Evolutionary conservation across 768 basidiomycete genomes (phyloP).

Genomic region (Porphyrellus cyaneotinctus): DNA sequence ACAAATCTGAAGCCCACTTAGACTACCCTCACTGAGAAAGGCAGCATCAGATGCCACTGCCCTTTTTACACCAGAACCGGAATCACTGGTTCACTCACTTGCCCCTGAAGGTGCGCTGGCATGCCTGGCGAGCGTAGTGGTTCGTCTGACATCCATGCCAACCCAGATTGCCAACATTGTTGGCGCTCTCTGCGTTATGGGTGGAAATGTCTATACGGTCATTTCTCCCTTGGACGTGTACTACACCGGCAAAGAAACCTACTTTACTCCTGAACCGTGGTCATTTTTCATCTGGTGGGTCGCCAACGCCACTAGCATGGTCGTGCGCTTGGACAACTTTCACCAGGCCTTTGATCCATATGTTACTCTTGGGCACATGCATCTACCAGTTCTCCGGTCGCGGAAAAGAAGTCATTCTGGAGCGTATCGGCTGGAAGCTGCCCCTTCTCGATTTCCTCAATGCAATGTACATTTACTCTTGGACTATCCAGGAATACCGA

Average conservation of each 20-base stretch:
- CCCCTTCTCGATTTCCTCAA: conserved; percentile 62
- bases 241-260: conserved; percentile 52
- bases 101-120: conserved; percentile 46
- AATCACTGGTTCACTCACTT: conserved; percentile 45
- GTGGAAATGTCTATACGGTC: conserved; percentile 58
- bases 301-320: not conserved
- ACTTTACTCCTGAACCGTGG: conserved; percentile 63
- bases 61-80: conserved; percentile 23
- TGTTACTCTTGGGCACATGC: conserved; percentile 61
- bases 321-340: not conserved
- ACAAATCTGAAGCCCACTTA: conserved; percentile 8
- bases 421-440: conserved; percentile 64
- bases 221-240: conserved; percentile 50
- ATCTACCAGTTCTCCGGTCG: conserved; percentile 55
- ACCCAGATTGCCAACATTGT: conserved; percentile 50
- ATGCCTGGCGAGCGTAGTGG: not conserved
- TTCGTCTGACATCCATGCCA: conserved; percentile 4
- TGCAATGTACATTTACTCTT: conserved; percentile 59
- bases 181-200: conserved; percentile 53
- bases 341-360: conserved; percentile 55
- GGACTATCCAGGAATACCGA: conserved; percentile 49
- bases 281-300: conserved; percentile 59
- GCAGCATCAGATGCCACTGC: conserved; percentile 21
- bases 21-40: conserved; percentile 6
- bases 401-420: conserved; percentile 55